Base-by-base conservation (phyloP, 768 basidiomycete species). In the Suillus bovinus region DNA sequence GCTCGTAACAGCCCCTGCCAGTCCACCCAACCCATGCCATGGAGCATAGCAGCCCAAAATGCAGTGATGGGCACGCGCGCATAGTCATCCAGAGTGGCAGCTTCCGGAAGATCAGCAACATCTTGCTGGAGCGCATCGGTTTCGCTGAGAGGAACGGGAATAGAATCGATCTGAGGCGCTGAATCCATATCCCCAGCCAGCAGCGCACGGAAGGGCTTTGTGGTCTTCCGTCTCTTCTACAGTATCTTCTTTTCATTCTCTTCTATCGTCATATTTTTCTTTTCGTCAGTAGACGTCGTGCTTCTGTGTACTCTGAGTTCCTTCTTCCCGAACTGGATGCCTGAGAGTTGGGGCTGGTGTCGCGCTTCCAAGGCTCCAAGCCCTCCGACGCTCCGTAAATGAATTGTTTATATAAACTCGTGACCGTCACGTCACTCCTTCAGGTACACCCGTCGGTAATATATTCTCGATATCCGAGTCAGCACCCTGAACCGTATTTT, bases 11-110 rank as follows among this genome's bases (percentile, higher is more conserved):
- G 88, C 86, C 4, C 83, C 83, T n/a, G 1, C 91, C 90, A 39
- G n/a, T 91, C 87, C 63, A 91, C 91, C 94, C 94, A 98, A 3
- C 96, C 96, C 97, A 99, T 99, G 0, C 96, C 96, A 50, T 94
- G 84, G 5, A 97, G 80, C 68, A 99, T 83, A 8, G 97, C 97
- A 5, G 91, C 88, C 7, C 97, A 96, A 67, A 99, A 99, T 61
- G 93, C 90, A 6, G 90, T 88, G 17, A 99, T 88, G 0, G 97
- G 97, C 0, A 98, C 86, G 22, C 94, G 89, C 39, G 86, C 85
- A 71, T 99, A 99, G 74, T 96, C 96, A 0, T 91, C 88, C 20
- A 91, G 76, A 0, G 91, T 86, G 1, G 95, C 87, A 58, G 75
- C 74, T 8, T 91, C 90, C 0, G 93, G 93, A 6, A 96, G 84